These are phyloP conservation scores for Geotrichum carabidarum DNA, from an alignment of 1,139 yeast genomes.

Conservation along the genomic window DNA sequence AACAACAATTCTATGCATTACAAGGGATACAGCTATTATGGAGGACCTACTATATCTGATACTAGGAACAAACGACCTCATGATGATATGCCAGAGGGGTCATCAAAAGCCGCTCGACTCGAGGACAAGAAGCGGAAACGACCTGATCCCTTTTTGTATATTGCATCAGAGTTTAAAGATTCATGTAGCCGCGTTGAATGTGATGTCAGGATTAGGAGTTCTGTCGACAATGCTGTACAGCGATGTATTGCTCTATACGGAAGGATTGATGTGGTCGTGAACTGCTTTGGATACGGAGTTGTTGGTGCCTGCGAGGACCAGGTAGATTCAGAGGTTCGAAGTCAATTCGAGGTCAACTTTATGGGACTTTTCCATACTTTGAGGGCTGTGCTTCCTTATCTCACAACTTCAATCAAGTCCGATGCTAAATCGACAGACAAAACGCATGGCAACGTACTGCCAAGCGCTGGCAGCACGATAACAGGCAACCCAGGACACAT, in stretches of 20 bases:
- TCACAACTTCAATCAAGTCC: constrained; percentile 16
- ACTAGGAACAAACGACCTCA: neutral
- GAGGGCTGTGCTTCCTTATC: constrained; percentile 19
- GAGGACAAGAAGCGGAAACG: neutral
- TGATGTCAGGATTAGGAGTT: constrained; percentile 18
- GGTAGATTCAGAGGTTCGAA: constrained; percentile 19
- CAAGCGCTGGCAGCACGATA: constrained; percentile 5
- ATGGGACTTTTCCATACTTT: constrained; percentile 20
- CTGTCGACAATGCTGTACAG: constrained; percentile 18
- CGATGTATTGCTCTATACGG: constrained; percentile 16
- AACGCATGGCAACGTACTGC: neutral
- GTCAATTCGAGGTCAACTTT: constrained; percentile 20
- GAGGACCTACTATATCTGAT: neutral
- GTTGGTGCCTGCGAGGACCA: constrained; percentile 22
- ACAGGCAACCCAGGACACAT: constrained; percentile 17
- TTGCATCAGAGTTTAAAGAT: constrained; percentile 14
- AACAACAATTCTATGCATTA: neutral
- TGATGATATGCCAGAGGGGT: neutral
- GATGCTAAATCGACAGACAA: neutral
- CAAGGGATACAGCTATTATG: neutral
- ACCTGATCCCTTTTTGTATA: constrained; percentile 13
- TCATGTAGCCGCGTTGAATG: constrained; percentile 18
- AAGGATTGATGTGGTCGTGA: constrained; percentile 19
- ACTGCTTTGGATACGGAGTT: constrained; percentile 21
- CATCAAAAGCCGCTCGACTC: neutral